A percentile compares a stretch with the other conserved stretches of the same genome.
Conservation (phyloP, 768 basidiomycete genomes). For the Rhodotorula babjevae region DNA sequence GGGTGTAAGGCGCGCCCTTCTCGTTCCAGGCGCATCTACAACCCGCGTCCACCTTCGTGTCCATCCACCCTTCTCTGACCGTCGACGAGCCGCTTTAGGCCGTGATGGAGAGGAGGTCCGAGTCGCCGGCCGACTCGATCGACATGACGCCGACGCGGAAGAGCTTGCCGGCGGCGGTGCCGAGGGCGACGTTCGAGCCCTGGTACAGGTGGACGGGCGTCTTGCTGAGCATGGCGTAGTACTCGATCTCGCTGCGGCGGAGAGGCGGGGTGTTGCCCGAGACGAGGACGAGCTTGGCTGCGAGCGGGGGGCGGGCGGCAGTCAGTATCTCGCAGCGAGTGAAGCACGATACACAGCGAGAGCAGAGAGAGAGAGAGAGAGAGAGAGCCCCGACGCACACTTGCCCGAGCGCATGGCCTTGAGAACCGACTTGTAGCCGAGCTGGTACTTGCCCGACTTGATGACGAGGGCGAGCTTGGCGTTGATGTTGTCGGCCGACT, state of each 20-base stretch:
- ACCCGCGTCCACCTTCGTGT: not conserved
- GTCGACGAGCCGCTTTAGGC: no score
- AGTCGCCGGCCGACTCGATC: conserved; percentile 90
- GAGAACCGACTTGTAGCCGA: conserved; percentile 96
- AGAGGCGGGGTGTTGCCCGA: conserved; percentile 98
- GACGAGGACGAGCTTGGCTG: conserved; percentile 97
- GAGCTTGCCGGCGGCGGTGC: conserved; percentile 97
- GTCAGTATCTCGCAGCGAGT: not conserved
- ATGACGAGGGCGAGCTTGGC: conserved; percentile 66
- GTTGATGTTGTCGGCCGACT: conserved; percentile 42
- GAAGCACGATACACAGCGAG: no score
- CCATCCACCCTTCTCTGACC: no score
- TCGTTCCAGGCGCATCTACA: no score
- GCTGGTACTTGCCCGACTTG: conserved; percentile 95
- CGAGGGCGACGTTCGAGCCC: conserved; percentile 95
- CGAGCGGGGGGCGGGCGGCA: not conserved
- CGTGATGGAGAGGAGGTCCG: conserved; percentile 75
- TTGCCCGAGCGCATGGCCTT: conserved; percentile 98
- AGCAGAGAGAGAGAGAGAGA: not conserved
- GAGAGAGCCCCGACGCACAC: conserved; percentile 58
- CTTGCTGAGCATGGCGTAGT: conserved; percentile 89
- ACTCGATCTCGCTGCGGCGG: conserved; percentile 98
- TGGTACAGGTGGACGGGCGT: conserved; percentile 97
- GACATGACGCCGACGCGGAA: conserved; percentile 99
- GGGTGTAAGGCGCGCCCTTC: not conserved